Evolutionary conservation across 2,329 filamentous ascomycete species (phyloP).

Genomic region (Trichoderma atroviride): DNA sequence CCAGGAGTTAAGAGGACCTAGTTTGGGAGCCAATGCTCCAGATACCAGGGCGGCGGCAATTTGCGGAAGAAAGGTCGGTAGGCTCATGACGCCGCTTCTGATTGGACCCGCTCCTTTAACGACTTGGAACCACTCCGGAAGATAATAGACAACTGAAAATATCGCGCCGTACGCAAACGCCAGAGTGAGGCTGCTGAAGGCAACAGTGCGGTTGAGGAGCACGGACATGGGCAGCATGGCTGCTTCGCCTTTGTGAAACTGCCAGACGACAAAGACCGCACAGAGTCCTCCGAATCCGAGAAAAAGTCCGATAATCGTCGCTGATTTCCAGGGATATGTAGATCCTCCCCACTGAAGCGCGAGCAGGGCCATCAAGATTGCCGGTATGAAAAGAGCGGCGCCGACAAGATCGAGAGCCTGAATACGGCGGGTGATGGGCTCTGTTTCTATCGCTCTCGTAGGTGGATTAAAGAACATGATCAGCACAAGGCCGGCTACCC

Average conservation of each 20-base stretch:
- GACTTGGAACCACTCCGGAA: not conserved
- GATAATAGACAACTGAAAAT: not conserved
- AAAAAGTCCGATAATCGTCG: not conserved
- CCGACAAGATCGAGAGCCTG: conserved; percentile 40
- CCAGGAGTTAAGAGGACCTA: not conserved
- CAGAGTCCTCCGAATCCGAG: not conserved
- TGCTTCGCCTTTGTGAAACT: not conserved
- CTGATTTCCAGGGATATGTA: conserved; percentile 50
- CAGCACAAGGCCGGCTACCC: not conserved
- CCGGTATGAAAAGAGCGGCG: conserved; percentile 52
- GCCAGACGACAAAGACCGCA: not conserved
- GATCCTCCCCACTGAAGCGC: conserved; percentile 62
- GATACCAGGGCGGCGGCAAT: not conserved
- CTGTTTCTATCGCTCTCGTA: not conserved
- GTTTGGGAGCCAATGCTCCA: not conserved
- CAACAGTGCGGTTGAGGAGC: not conserved
- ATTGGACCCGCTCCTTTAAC: not conserved
- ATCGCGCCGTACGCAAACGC: not conserved
- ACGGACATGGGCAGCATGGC: not conserved
- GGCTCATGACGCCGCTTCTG: not conserved
- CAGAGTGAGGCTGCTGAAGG: not conserved
- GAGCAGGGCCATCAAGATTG: conserved; percentile 55
- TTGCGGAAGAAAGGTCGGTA: not conserved
- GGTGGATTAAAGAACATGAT: not conserved
- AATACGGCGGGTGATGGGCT: not conserved